Conservation (phyloP, 2,329 filamentous ascomycete genomes). For the Aspergillus pseudoviridinutans region DNA sequence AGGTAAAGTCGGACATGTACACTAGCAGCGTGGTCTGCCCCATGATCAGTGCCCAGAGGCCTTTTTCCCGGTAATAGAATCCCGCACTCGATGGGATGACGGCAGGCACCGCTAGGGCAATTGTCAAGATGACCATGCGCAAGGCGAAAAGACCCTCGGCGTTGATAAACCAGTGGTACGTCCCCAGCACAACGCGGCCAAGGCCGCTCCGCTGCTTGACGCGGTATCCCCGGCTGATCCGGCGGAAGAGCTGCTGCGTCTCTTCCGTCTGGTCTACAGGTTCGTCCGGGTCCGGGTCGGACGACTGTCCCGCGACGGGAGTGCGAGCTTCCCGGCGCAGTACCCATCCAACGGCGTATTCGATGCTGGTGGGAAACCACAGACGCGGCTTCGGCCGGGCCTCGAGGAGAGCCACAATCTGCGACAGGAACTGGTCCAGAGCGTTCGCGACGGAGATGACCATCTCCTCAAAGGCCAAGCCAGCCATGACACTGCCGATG, state of each 20-base stretch:
- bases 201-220: conserved; percentile 20
- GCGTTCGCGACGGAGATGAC: conserved; percentile 22
- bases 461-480: conserved; percentile 46
- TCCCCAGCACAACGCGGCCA: conserved; percentile 21
- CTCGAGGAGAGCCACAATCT: conserved; percentile 36
- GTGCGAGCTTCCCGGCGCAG: conserved; percentile 20
- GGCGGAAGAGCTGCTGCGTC: conserved; percentile 32
- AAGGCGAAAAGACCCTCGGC: conserved; percentile 46
- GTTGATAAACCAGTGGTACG: conserved; percentile 40
- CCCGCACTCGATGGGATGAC: conserved; percentile 42
- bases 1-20: conserved; percentile 51
- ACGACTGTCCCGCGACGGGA: conserved; percentile 14
- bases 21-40: conserved; percentile 47
- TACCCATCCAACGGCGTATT: conserved; percentile 40
- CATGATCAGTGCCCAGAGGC: conserved; percentile 52
- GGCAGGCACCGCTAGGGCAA: conserved; percentile 43
- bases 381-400: conserved; percentile 34
- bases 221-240: conserved; percentile 30
- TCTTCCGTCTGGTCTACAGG: conserved; percentile 29
- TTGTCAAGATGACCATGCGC: conserved; percentile 47
- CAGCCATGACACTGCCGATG: conserved; percentile 39
- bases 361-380: conserved; percentile 43
- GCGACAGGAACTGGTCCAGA: conserved; percentile 27
- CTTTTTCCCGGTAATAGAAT: conserved; percentile 52
- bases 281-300: conserved; percentile 20